phyloP scores from a whole-genome alignment of 352 stramenopile species.

The Phytophthora pisi region DNA sequence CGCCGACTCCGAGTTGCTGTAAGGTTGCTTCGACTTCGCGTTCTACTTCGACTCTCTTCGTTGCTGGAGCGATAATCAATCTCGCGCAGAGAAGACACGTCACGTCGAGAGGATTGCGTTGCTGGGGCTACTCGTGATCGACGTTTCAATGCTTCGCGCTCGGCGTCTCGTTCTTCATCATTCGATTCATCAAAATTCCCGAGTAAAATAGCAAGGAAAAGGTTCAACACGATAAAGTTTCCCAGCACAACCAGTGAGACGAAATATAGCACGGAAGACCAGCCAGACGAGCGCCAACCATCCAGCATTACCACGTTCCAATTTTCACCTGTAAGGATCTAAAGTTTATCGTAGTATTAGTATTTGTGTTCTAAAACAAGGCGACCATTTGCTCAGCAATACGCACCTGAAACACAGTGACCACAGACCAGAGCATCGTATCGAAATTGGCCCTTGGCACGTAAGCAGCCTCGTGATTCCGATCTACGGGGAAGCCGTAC shows the following conservation, averaged over 20 bases:
- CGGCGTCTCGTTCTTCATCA: constrained; percentile 53
- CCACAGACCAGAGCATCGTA: constrained; percentile 65
- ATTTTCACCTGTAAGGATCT: constrained; percentile 93
- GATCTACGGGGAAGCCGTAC: constrained; percentile 50
- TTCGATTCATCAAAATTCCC: constrained; percentile 85
- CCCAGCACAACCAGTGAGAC: constrained; percentile 86
- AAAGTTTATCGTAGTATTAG: constrained; percentile 17
- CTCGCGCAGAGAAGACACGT: constrained; percentile 19
- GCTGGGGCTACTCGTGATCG: constrained; percentile 34
- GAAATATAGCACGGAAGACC: constrained; percentile 75
- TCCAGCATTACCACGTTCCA: constrained; percentile 94
- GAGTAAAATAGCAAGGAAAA: constrained; percentile 93
- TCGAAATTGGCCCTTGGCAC: constrained; percentile 63
- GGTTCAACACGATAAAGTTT: constrained; percentile 91
- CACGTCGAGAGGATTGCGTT: constrained; percentile 13
- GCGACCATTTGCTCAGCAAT: neutral
- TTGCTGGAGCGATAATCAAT: constrained; percentile 18
- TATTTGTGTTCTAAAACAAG: neutral
- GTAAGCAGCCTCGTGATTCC: constrained; percentile 24
- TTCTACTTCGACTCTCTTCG: constrained; percentile 19
- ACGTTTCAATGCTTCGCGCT: constrained; percentile 45
- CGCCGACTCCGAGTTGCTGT: constrained; percentile 28
- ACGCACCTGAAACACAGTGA: constrained; percentile 73
- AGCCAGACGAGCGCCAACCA: constrained; percentile 72
- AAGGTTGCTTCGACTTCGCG: constrained; percentile 16